Percentiles rank a stretch among this genome's conserved stretches.
Conservation (phyloP, 768 basidiomycete genomes). For the Heimioporus sp. region DNA sequence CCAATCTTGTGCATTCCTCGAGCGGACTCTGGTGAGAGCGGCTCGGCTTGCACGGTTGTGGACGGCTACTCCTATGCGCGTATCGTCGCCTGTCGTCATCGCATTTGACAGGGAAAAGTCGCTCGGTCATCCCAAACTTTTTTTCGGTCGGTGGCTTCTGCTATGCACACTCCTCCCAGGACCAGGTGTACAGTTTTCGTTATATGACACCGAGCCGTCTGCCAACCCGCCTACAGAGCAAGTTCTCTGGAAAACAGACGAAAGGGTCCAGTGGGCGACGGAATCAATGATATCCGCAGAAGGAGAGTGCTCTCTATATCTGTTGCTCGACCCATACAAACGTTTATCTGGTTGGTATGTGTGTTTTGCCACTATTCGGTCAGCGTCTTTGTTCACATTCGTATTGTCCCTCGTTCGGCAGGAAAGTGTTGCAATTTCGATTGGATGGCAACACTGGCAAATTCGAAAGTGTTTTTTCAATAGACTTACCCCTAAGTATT, state of each 20-base stretch:
- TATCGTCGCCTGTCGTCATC: not conserved
- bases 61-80: not conserved
- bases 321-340: not conserved
- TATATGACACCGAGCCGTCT: not conserved
- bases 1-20: not conserved
- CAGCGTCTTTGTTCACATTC: too few relatives aligned
- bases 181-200: not conserved
- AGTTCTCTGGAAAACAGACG: not conserved
- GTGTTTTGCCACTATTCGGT: not conserved
- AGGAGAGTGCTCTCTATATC: not conserved
- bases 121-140: not conserved
- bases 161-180: not conserved
- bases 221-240: not conserved
- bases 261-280: not conserved
- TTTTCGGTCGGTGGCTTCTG: not conserved
- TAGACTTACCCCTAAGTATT: too few relatives aligned
- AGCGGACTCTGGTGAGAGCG: not conserved
- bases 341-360: not conserved
- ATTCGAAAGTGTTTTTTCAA: too few relatives aligned
- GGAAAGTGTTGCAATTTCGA: too few relatives aligned
- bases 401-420: too few relatives aligned
- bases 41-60: not conserved
- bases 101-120: not conserved
- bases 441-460: too few relatives aligned
- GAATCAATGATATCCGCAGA: not conserved